A percentile compares a stretch with the other conserved stretches of the same genome.
Conservation (phyloP, 192 early-diverging fungal species). For the Cladochytrium replicatum region DNA sequence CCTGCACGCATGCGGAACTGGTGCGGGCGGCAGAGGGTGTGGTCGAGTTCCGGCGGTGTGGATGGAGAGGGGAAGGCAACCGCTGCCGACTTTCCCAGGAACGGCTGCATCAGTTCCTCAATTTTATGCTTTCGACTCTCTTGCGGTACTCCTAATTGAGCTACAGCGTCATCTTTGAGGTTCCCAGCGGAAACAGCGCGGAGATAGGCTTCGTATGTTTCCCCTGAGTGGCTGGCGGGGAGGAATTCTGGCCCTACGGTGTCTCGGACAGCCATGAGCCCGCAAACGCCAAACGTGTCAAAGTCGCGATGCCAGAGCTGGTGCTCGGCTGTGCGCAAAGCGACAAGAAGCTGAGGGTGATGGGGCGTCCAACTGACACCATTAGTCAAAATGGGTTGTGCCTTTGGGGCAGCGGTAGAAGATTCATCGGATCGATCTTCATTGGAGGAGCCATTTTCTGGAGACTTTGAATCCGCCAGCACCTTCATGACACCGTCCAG, state of each 20-base stretch:
- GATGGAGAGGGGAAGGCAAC: too few species aligned
- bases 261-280: background rate
- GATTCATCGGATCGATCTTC: too few species aligned
- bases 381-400: too few species aligned
- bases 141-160: too few species aligned
- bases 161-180: too few species aligned
- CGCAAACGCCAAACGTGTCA: background rate
- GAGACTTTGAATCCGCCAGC: conserved; percentile 1
- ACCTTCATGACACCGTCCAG: background rate
- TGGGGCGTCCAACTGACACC: background rate
- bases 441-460: too few species aligned
- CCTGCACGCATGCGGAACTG: background rate
- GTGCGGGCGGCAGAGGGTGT: too few species aligned
- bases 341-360: background rate
- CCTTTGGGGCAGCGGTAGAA: too few species aligned
- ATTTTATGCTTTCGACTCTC: too few species aligned
- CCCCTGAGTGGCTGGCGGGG: background rate
- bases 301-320: background rate
- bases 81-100: too few species aligned
- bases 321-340: background rate
- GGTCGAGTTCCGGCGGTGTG: too few species aligned
- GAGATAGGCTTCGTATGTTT: background rate
- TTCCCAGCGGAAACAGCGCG: too few species aligned
- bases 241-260: background rate
- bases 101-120: background rate